These are phyloP conservation scores for Xerocomellus dryophilus DNA, from an alignment of 768 basidiomycete species.

Conservation along the genomic window DNA sequence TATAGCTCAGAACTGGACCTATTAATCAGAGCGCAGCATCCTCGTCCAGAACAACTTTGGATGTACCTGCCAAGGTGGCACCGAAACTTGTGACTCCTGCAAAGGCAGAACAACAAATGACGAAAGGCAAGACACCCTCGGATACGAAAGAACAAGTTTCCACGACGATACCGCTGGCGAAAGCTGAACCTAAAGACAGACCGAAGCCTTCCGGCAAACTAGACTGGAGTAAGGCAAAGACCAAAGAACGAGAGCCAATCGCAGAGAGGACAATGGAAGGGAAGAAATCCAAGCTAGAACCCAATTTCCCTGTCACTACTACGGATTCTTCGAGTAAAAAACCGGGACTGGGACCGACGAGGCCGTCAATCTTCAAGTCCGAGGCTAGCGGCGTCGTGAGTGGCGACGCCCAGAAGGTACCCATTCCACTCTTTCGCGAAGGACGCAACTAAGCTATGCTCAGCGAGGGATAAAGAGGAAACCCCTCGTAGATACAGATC, in stretches of 20 bases:
- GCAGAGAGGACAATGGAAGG: conserved; percentile 11
- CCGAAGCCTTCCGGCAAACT: conserved; percentile 47
- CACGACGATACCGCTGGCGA: conserved; percentile 22
- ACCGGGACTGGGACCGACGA: background rate
- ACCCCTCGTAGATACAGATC: conserved; percentile 27
- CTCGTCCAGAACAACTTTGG: conserved; percentile 44
- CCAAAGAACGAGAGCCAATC: conserved; percentile 35
- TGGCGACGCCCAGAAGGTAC: conserved; percentile 6
- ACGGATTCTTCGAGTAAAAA: background rate
- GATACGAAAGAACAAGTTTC: conserved; percentile 26
- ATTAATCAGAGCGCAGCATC: conserved; percentile 27
- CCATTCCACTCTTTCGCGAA: background rate
- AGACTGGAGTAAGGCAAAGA: conserved; percentile 60
- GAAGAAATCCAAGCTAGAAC: conserved; percentile 19
- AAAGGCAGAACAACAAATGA: conserved; percentile 15
- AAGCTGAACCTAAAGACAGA: conserved; percentile 26
- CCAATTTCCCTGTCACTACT: background rate
- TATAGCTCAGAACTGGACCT: conserved; percentile 16
- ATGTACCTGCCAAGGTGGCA: conserved; percentile 17
- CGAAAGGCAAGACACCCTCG: conserved; percentile 25
- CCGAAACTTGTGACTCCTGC: conserved; percentile 11
- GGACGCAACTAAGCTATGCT: conserved; percentile 24
- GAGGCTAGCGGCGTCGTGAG: background rate
- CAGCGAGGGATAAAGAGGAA: conserved; percentile 43
- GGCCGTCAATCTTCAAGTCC: background rate